Base-by-base conservation (phyloP, 106 monocot genomes). In the Agapanthus africanus region DNA sequence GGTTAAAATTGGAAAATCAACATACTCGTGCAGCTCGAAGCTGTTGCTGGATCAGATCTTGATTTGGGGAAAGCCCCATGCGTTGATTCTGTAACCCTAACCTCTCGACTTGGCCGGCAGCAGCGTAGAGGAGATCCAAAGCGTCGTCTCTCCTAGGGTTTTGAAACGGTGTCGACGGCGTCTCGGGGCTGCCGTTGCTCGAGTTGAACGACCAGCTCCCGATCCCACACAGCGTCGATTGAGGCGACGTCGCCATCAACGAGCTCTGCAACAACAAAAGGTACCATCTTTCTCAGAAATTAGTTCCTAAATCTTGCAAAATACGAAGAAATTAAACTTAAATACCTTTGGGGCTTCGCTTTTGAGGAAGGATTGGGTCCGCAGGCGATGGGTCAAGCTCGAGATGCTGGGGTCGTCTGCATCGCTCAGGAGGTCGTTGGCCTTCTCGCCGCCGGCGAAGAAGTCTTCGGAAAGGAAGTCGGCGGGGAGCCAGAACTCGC, bases 41-140 rank as follows among this genome's bases (percentile, higher is more conserved):
- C 70, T 81, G 86, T 35, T 76, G 80, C 16, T 54, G 79, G 40
- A 68, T 34, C 31, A 71, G 70, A 23, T 73, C 18, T 15, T 32
- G 65, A 19, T 40, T 47, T 16, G 39, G 1, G 9, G 37, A 19
- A 37, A 40, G 30, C 9, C 41, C 33, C 10, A 10, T 39, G 25
- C 11, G 18, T 8, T 66, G 41, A 35, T 78, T 39, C 23, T 66
- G 65, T 1, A 63, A 33, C 26, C 75, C 74, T 73, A 79, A 32
- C 54, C 73, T 68, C 67, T 80, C 25, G 14, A 83, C 79, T 19
- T 83, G 63, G 0, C 84, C 87, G 0, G 87, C 84, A 1, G 84
- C 90, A 1, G 84, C 81, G 56, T 60, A 75, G 25, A 91, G 77
- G 28, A 91, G 34, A 56, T 87, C 74, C 41, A 63, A 41, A 22